Base-by-base conservation (phyloP, 1,139 yeast genomes). In the Blastobotrys capitulatus region DNA sequence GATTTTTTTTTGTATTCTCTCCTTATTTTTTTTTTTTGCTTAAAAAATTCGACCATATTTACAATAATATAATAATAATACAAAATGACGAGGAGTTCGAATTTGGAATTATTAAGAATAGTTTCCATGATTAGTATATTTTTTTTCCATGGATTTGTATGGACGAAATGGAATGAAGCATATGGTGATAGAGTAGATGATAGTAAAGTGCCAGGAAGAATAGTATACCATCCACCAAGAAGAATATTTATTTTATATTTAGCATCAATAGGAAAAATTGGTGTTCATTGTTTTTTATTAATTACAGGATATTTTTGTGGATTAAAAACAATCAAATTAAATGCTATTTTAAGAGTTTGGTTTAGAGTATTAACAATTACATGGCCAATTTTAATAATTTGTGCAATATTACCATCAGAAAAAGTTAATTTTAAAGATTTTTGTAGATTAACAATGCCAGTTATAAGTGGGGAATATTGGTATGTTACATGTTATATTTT, bases 51-150 rank as follows among this genome's bases (percentile, higher is more conserved):
- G n/a, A n/a, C n/a, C n/a, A n/a, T n/a, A n/a, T n/a, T n/a, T n/a
- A n/a, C n/a, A n/a, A n/a, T n/a, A n/a, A n/a, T n/a, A n/a, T n/a
- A n/a, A n/a, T n/a, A n/a, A n/a, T n/a, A n/a, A n/a, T n/a, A n/a
- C n/a, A n/a, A n/a, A n/a, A n/a, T n/a, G n/a, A 22, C 25, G 25
- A 22, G 38, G 12, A 35, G 38, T 18, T 51, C 54, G 2, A 52
- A 52, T 42, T 52, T 37, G 38, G 54, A 52, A 44, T 35, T 52
- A 42, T 19, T 42, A 18, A 46, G 54, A 10, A 18, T 52, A 6
- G 26, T 52, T 18, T 38, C 47, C 39, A 52, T 52, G 54, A 16
- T 47, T 2, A n/a, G 50, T 29, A 50, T 52, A 13, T 47, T 52
- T 12, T 46, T 43, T 25, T 40, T 32, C 35, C 54, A 52, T 37